These are phyloP conservation scores for carrot (Daucus carota) DNA, from an alignment of 129 eudicot species.

Conservation along the genomic window DNA sequence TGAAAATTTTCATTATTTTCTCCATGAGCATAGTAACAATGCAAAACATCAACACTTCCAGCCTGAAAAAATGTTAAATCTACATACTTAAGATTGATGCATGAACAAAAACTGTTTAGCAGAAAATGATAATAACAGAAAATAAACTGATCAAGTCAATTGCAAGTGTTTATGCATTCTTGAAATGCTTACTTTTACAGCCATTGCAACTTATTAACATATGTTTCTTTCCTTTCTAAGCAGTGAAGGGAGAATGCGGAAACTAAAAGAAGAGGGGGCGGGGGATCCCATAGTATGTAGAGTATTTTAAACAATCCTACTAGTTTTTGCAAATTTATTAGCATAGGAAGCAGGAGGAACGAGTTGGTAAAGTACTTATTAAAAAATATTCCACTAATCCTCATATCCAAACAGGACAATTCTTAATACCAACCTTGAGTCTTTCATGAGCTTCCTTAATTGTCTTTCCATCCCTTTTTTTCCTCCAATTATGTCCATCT, in stretches of 20 bases:
- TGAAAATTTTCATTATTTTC: constrained; percentile 90
- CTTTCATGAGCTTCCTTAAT: constrained; percentile 99
- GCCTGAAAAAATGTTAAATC: constrained; percentile 44
- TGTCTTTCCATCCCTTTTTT: constrained; percentile 94
- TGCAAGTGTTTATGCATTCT: neutral
- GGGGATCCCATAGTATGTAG: neutral
- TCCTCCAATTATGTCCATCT: constrained; percentile 99
- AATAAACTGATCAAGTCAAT: neutral
- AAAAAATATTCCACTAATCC: neutral
- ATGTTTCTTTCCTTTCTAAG: neutral
- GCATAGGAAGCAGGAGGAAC: neutral
- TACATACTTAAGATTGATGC: neutral
- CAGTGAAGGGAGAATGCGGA: neutral
- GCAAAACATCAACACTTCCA: constrained; percentile 93
- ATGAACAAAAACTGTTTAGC: constrained; percentile 3
- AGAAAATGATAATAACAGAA: neutral
- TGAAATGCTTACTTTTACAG: neutral
- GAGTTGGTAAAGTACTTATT: neutral
- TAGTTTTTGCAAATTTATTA: neutral
- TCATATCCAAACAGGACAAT: neutral
- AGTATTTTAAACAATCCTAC: neutral
- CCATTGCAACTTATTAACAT: neutral
- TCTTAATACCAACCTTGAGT: constrained; percentile 57
- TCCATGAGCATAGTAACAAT: constrained; percentile 99
- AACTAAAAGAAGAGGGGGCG: too few species aligned